phyloP scores from a whole-genome alignment of 2,329 filamentous ascomycete genomes.

The Venturia pyrina region DNA sequence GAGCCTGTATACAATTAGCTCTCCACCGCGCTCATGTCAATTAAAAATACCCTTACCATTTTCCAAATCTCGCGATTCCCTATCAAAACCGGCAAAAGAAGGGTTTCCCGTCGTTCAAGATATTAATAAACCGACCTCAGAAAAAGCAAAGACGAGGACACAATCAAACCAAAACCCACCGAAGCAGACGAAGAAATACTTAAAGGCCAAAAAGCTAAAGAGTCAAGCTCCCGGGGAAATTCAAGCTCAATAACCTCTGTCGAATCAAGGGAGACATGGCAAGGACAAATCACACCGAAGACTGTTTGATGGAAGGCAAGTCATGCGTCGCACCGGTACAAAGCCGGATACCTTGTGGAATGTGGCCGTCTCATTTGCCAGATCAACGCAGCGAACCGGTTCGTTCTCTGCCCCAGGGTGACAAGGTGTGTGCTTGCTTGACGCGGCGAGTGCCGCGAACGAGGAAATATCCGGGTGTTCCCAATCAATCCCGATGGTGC shows the following conservation, averaged over 20 bases:
- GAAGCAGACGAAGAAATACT: no score
- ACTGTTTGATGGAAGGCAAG: neutral
- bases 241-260: no score
- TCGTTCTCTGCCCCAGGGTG: neutral
- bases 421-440: no score
- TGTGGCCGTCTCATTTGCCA: neutral
- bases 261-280: no score
- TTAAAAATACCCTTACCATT: neutral
- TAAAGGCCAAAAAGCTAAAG: neutral
- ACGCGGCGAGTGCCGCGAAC: neutral
- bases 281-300: neutral
- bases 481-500: neutral
- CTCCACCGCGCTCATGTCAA: neutral
- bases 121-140: neutral
- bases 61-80: neutral
- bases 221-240: no score
- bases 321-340: neutral
- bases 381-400: neutral
- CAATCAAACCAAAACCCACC: neutral
- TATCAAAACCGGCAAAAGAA: neutral
- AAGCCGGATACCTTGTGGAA: neutral
- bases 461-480: neutral
- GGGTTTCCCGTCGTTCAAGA: neutral
- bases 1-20: conserved; percentile 17
- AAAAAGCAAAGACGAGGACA: neutral